Evolutionary conservation across 352 stramenopile species (phyloP), one percentile per base, ranked within the genome.

Genomic region (Plasmopara muralis): DNA sequence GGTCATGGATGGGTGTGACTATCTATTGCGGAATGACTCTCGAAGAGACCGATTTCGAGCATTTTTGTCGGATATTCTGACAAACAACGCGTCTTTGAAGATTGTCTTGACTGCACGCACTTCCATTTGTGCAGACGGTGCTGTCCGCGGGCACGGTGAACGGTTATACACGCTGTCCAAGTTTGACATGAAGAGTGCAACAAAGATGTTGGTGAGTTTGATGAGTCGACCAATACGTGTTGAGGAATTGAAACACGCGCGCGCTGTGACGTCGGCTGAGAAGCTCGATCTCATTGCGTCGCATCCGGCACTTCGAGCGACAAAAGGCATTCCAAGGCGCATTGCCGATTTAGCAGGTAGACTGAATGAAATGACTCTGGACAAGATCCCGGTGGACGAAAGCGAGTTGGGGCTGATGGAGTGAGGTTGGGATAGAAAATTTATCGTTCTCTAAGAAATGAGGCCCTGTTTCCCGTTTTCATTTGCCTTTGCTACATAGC

Each of bases 251-350:
- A 81, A 82, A 49, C 65, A 57, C 18, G 60, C 76, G 20, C 52
- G 53, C 7, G 29, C 41, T 28, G 45, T 44, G 4, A 64, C 57
- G 9, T 72, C 76, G 2, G 70, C 61, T 2, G 74, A 89, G 53
- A 87, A 87, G 49, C 44, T 89, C n/a, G 79, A 89, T 45, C 43
- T 85, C 5, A 83, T 89, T 43, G 66, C 76, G n/a, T 75, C 67
- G n/a, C 79, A 89, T 42, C 79, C 79, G 16, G 79, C 72, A 30
- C 49, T 89, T 29, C 43, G 77, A 51, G 72, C 74, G 14, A 87
- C 76, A 0, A 53, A 69, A 12, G 79, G 79, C 10, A 81, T 85
- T 47, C 79, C 79, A 0, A 86, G 86, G 39, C 66, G 72, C 9
- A 79, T 89, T 57, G 79, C 79, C 5, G 77, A 87, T 53, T 76